Conservation (phyloP, 2,329 filamentous ascomycete species). For the Mariannaea elegans region DNA sequence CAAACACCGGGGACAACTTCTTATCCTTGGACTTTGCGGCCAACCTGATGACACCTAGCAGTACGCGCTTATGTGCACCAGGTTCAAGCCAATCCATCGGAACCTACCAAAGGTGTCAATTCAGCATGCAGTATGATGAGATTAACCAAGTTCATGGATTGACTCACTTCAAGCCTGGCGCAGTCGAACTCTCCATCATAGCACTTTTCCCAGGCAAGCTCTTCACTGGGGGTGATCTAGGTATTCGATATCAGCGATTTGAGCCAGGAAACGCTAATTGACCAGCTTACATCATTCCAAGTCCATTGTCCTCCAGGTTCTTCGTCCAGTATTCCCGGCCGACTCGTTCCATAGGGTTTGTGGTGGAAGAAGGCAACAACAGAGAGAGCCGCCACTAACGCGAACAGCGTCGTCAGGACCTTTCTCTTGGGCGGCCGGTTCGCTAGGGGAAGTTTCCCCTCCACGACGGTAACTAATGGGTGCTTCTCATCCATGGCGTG, state of each 20-base stretch:
- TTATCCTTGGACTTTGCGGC: slow-evolving; percentile 41
- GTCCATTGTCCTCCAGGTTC: slow-evolving; percentile 31
- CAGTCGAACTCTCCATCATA: slow-evolving; percentile 44
- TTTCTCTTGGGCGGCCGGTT: slow-evolving; percentile 13
- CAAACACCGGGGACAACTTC: slow-evolving; percentile 44
- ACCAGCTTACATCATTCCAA: slow-evolving; percentile 41
- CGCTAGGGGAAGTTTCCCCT: slow-evolving; percentile 21
- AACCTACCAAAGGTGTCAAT: slow-evolving; percentile 32
- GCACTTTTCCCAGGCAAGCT: slow-evolving; percentile 45
- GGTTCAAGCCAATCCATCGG: slow-evolving; percentile 48
- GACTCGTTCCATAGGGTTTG: slow-evolving; percentile 17
- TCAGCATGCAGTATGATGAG: background rate
- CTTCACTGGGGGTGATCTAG: slow-evolving; percentile 48
- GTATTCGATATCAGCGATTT: background rate
- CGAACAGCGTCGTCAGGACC: slow-evolving; percentile 21
- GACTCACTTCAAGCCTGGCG: slow-evolving; percentile 45
- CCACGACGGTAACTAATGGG: background rate
- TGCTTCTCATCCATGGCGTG: slow-evolving; percentile 32
- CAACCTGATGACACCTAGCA: slow-evolving; percentile 45
- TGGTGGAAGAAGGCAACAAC: slow-evolving; percentile 34
- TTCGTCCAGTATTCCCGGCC: slow-evolving; percentile 2
- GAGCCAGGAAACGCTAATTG: background rate
- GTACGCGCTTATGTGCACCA: slow-evolving; percentile 38
- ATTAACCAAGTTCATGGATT: too few species aligned
- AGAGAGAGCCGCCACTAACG: slow-evolving; percentile 29